Evolutionary conservation across 371 early-diverging fungal species (phyloP), one percentile per base, ranked within the genome.

Genomic region (Apophysomyces ossiformis): DNA sequence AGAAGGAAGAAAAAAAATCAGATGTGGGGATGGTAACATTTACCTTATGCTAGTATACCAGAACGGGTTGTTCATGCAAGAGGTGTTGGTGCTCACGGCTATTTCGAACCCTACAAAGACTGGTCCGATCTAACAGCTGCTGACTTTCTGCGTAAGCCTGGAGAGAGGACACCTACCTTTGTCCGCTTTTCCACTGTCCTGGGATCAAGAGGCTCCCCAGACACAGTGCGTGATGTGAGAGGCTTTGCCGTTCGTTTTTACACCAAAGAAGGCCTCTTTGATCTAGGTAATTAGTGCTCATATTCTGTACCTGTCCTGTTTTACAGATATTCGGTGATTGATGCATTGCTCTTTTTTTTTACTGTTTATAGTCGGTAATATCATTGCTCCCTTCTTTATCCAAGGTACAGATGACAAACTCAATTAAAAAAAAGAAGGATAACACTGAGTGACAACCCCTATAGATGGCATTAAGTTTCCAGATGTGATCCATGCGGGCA

Each of bases 231-330:
- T 44, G 87, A 87, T 60, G 81, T 78, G 11, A 83, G 84, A 50
- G 88, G 88, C 5, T 88, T 88, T 65, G 84, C 88, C 36, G 66
- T 79, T 35, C 82, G 85, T 26, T 84, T 88, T 67, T 88, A 85
- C 65, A 88, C 88, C 0, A 85, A 85, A 5, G 86, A 88, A 71
- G 88, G 88, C 21, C 76, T 76, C 50, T 86, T 79, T 69, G 88
- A 79, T 64, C 37, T 78, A 32, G 64, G 67, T 67, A 54, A 56
- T 26, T 26, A 57, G 44, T 38, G 16, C 7, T 41, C 16, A 16
- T 13, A 11, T 12, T 26, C 2, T 26, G 2, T 26, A 2, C 32
- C 32, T 26, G 32, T 26, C 32, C 32, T 26, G 32, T 26, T 26
- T 26, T 26, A 26, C 32, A 2, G 32, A 26, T 2, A 26, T 2